These are phyloP conservation scores for Leucocoprinus leucothites DNA, from an alignment of 768 basidiomycete species.

Conservation along the genomic window DNA sequence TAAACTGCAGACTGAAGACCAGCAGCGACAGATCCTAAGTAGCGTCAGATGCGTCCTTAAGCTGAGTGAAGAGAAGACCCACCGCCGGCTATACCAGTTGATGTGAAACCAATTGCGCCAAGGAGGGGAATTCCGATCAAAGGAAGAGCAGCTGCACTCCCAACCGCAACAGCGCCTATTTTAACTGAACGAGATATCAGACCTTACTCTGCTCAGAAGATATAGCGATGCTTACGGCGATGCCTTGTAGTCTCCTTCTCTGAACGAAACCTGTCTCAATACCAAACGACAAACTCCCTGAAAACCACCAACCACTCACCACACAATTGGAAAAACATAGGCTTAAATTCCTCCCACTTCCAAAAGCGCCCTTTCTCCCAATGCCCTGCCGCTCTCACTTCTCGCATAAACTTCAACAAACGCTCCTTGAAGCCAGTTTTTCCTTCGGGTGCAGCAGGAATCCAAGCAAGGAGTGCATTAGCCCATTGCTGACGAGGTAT, in stretches of 20 bases:
- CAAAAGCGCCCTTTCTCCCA: no score
- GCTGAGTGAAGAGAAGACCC: not conserved
- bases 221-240: not conserved
- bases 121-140: not conserved
- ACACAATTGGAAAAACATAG: not conserved
- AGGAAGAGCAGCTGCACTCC: not conserved
- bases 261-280: no score
- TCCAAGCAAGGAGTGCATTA: no score
- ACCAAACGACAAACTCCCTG: no score
- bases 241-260: not conserved
- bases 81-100: conserved; percentile 3
- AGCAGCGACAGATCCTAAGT: conserved; percentile 16
- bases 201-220: no score
- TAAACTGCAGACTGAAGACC: conserved; percentile 12
- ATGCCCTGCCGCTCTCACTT: no score
- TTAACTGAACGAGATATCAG: not conserved
- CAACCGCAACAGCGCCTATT: not conserved
- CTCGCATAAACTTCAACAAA: no score
- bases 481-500: no score
- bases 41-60: not conserved
- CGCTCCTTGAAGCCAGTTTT: no score
- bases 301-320: not conserved
- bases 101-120: conserved; percentile 5
- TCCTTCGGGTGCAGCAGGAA: no score
- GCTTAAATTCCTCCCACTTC: no score